Evolutionary conservation across 2,329 filamentous ascomycete genomes (phyloP).

Genomic region (Onygenales sp.): DNA sequence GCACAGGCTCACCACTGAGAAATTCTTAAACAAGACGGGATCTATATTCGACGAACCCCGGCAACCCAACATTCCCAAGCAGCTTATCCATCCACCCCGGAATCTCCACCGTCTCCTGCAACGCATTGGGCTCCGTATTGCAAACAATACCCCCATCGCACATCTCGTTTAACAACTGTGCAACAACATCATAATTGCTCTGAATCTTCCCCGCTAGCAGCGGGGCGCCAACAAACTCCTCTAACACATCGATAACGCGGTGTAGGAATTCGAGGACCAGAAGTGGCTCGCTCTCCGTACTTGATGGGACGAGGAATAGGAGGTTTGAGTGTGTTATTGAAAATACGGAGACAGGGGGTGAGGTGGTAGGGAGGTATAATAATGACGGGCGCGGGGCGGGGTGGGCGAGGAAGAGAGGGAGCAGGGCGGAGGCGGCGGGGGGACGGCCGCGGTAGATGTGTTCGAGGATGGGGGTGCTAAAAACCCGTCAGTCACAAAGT

Average conservation of each 20-base stretch:
- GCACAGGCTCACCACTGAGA: not conserved
- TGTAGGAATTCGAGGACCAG: slow-evolving; percentile 91
- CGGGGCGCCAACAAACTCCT: slow-evolving; percentile 87
- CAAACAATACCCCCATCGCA: slow-evolving; percentile 85
- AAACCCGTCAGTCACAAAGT: slow-evolving; percentile 12
- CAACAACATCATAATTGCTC: slow-evolving; percentile 82
- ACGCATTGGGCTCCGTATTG: slow-evolving; percentile 85
- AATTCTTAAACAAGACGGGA: not conserved
- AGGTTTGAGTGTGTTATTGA: slow-evolving; percentile 80
- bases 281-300: slow-evolving; percentile 77
- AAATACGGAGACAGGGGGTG: slow-evolving; percentile 80
- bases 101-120: slow-evolving; percentile 85
- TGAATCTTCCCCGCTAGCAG: slow-evolving; percentile 80
- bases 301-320: slow-evolving; percentile 75
- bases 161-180: slow-evolving; percentile 89
- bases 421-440: slow-evolving; percentile 62
- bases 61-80: slow-evolving; percentile 75
- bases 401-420: slow-evolving; percentile 81
- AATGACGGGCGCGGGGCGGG: slow-evolving; percentile 72
- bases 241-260: slow-evolving; percentile 80
- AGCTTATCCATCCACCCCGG: slow-evolving; percentile 85
- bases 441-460: slow-evolving; percentile 81
- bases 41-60: slow-evolving; percentile 45
- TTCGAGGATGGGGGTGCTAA: slow-evolving; percentile 72
- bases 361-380: slow-evolving; percentile 72